Base-by-base conservation (phyloP, 495 filamentous ascomycete species). In the Trypethelium eluteriae region DNA sequence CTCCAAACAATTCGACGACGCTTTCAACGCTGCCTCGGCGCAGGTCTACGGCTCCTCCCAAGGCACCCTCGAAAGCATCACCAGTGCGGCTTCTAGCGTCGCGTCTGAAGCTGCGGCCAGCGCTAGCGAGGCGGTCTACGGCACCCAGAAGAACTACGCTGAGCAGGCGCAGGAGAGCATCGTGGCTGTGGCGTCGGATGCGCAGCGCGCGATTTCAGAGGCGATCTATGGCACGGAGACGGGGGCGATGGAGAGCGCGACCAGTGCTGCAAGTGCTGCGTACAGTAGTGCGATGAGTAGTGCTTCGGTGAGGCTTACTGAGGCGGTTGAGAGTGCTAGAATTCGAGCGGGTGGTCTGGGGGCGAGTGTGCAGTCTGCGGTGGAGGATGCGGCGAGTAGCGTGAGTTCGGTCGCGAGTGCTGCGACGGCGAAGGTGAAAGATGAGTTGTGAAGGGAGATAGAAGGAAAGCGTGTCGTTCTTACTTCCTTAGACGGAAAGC, bases 11-110 rank as follows among this genome's bases (percentile, higher is more conserved):
- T 75, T 88, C 47, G 80, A 85, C 63, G 76, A 80, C 18, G 86
- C 82, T 32, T 81, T 89, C 34, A 81, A 84, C n/a, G 85, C 82
- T 36, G 86, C 83, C 2, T 85, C 80, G 65, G 72, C 78, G 14
- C 84, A 86, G 61, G 74, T 86, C 56, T 88, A 88, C 72, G 88
- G 86, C 41, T 80, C 81, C 0, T 68, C 72, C 9, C 86, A 84
- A 71, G 84, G 85, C 14, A 76, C 78, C 11, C 77, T 77, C 32
- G 86, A 85, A 67, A 71, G 81, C 66, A 84, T 80, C 14, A 82
- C 80, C 18, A 82, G 81, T 5, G 81, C 79, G 1, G 83, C 80
- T 1, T 74, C 77, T 9, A 77, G 77, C 64, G 80, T 78, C 9
- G 84, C 83, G 69, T 76, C 74, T 2, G 81, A 82, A 6, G 79